Evolutionary conservation across 306 rosid species (phyloP).

Genomic region (Cicer yamashitae): DNA sequence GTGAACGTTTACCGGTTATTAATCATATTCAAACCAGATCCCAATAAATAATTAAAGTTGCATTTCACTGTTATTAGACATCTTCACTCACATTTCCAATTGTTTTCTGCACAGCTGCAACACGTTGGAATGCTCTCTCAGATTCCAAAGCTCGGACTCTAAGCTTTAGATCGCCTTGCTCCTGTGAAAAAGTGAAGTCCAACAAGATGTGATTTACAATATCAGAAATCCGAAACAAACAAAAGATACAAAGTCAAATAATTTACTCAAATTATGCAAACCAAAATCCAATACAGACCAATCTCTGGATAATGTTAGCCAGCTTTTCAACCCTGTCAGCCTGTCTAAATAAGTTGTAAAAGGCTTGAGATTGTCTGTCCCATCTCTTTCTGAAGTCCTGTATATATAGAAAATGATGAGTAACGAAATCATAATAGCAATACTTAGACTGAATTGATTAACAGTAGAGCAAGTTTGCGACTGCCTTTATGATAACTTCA

Average conservation of each 20-base stretch:
- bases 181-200: slow-evolving; percentile 57
- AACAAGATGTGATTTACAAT: slow-evolving; percentile 30
- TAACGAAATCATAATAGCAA: slow-evolving; percentile 34
- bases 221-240: slow-evolving; percentile 35
- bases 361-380: slow-evolving; percentile 89
- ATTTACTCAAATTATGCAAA: slow-evolving; percentile 35
- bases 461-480: slow-evolving; percentile 26
- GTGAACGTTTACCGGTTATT: slow-evolving; percentile 24
- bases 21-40: slow-evolving; percentile 36
- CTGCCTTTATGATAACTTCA: slow-evolving; percentile 89
- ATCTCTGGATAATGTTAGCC: slow-evolving; percentile 78
- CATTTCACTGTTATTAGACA: slow-evolving; percentile 36
- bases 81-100: slow-evolving; percentile 83
- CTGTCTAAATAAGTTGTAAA: slow-evolving; percentile 95
- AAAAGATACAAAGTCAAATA: slow-evolving; percentile 40
- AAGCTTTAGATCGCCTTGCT: slow-evolving; percentile 98
- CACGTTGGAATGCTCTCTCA: slow-evolving; percentile 98
- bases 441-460: slow-evolving; percentile 33
- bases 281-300: slow-evolving; percentile 55
- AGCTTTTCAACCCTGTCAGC: slow-evolving; percentile 97
- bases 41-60: slow-evolving; percentile 13
- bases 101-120: slow-evolving; percentile 89
- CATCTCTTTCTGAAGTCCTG: slow-evolving; percentile 89
- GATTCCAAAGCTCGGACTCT: slow-evolving; percentile 97
- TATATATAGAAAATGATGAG: slow-evolving; percentile 49